Conservation (phyloP, 2,329 filamentous ascomycete species). For the Alternaria atra region DNA sequence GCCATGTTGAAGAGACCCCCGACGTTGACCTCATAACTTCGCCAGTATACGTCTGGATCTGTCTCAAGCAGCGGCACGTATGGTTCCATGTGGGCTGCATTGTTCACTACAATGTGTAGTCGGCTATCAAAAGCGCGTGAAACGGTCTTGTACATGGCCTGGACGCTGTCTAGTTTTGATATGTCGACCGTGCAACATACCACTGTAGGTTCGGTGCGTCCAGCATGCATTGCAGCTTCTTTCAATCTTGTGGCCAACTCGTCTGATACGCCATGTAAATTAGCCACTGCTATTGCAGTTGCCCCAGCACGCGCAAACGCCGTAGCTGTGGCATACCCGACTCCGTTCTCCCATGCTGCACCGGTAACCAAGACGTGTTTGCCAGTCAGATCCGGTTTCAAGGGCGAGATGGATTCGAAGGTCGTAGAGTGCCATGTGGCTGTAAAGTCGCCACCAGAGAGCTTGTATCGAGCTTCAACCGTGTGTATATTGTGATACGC, state of each 20-base stretch:
- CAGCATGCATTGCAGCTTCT: conserved; percentile 10
- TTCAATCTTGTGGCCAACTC: conserved; percentile 13
- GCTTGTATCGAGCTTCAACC: not conserved
- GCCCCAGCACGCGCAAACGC: conserved; percentile 21
- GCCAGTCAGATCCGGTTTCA: conserved; percentile 13
- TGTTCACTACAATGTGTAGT: conserved; percentile 59
- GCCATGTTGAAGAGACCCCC: conserved; percentile 57
- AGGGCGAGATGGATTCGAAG: conserved; percentile 21
- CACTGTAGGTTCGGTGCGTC: conserved; percentile 11
- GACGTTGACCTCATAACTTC: conserved; percentile 59
- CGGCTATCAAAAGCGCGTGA: not conserved
- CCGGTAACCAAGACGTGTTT: conserved; percentile 18
- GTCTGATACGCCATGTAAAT: conserved; percentile 13
- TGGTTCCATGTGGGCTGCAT: conserved; percentile 52
- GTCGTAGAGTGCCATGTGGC: conserved; percentile 14
- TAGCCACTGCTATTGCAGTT: conserved; percentile 10
- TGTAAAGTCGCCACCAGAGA: conserved; percentile 8
- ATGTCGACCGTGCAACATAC: conserved; percentile 17
- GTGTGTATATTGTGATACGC: not conserved
- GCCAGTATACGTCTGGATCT: conserved; percentile 52
- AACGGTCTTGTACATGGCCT: not conserved
- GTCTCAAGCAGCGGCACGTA: conserved; percentile 41
- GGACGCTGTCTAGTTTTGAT: conserved; percentile 1
- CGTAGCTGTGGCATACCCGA: conserved; percentile 21
- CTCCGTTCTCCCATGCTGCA: conserved; percentile 17